phyloP scores from a whole-genome alignment of 2,329 filamentous ascomycete genomes.

The Aciculosporium take region DNA sequence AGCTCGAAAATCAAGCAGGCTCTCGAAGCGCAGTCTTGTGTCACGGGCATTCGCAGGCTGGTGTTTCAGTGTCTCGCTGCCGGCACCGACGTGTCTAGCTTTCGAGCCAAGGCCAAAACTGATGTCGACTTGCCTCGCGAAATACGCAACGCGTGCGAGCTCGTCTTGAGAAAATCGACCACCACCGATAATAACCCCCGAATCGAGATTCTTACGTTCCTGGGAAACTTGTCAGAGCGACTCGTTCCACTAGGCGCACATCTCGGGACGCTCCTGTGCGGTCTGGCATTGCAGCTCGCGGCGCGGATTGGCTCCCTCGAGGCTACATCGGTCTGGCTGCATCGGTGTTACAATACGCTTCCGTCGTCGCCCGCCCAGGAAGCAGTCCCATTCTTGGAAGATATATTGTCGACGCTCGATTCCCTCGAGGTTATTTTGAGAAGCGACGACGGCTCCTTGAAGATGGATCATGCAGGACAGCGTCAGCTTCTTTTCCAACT shows the following conservation, averaged over 20 bases:
- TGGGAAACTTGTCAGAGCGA: constrained; percentile 27
- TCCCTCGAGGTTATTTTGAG: constrained; percentile 6
- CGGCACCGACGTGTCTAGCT: constrained; percentile 10
- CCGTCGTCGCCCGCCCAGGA: constrained; percentile 5
- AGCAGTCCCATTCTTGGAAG: constrained; percentile 6
- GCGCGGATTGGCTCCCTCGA: constrained; percentile 13
- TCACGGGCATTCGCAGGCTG: constrained; percentile 17
- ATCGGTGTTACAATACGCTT: constrained; percentile 9
- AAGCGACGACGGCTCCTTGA: background rate
- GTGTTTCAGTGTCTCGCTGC: constrained; percentile 15
- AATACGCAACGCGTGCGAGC: constrained; percentile 13
- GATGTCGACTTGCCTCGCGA: constrained; percentile 8
- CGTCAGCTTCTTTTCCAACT: constrained; percentile 16
- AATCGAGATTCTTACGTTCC: constrained; percentile 18
- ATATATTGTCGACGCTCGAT: constrained; percentile 12
- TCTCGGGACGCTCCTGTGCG: constrained; percentile 16
- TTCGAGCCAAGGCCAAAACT: constrained; percentile 4
- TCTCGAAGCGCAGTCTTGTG: constrained; percentile 12
- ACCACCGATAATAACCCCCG: constrained; percentile 1
- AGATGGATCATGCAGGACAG: constrained; percentile 1
- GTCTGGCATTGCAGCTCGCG: constrained; percentile 18
- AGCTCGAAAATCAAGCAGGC: constrained; percentile 9
- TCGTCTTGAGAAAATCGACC: constrained; percentile 7
- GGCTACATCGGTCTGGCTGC: constrained; percentile 14
- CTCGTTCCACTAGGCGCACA: constrained; percentile 13